These are phyloP conservation scores for Russula sp. DNA, from an alignment of 768 basidiomycete genomes.

Conservation along the genomic window DNA sequence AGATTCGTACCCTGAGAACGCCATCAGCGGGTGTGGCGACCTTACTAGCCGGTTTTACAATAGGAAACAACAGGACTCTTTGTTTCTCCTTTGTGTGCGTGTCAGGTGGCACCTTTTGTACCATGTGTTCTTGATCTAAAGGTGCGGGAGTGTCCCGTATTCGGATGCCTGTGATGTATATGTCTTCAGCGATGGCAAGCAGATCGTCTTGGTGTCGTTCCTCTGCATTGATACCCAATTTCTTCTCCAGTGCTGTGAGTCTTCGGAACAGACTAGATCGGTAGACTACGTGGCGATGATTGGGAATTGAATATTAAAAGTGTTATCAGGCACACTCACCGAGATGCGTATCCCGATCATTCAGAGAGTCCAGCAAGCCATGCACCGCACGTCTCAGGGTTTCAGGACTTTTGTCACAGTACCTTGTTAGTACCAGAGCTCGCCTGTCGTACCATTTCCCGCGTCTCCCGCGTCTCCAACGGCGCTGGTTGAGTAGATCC, in stretches of 20 bases:
- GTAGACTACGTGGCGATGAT: constrained; percentile 52
- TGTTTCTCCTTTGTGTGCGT: constrained; percentile 10
- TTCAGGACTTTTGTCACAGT: constrained; percentile 49
- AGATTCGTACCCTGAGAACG: constrained; percentile 11
- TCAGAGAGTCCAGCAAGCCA: constrained; percentile 53
- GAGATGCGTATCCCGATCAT: constrained; percentile 78
- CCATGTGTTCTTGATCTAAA: not conserved
- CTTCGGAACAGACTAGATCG: constrained; percentile 74
- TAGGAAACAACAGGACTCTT: constrained; percentile 5
- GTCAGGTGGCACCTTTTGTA: not conserved
- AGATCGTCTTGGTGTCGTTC: constrained; percentile 49
- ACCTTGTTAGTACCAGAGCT: constrained; percentile 69
- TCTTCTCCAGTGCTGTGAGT: constrained; percentile 66
- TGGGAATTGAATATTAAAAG: not conserved
- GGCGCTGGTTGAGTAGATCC: constrained; percentile 62
- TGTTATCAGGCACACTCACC: constrained; percentile 47
- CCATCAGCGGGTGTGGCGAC: not conserved
- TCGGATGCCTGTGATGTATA: constrained; percentile 43
- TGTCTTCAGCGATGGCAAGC: constrained; percentile 41
- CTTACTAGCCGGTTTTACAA: constrained; percentile 5
- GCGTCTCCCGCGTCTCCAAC: constrained; percentile 79
- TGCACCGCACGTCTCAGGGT: constrained; percentile 41
- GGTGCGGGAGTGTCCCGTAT: constrained; percentile 35
- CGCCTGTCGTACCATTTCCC: constrained; percentile 87
- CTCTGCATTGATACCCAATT: constrained; percentile 57